Evolutionary conservation across 169 alveolate genomes (phyloP).

Genomic region (Plasmodium falciparum): DNA sequence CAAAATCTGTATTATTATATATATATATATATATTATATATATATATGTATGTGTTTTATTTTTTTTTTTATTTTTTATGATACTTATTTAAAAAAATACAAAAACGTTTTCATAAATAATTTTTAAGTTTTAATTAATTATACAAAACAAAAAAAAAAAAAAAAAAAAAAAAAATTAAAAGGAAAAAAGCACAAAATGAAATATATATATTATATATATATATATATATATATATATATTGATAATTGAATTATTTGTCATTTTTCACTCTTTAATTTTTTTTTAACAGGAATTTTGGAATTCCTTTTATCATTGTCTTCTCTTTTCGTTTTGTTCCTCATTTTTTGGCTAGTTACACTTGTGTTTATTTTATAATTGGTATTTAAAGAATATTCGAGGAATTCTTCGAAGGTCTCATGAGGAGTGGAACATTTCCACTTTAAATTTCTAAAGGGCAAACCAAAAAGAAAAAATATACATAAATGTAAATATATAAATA

Average conservation of each 20-base stretch:
- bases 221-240: not conserved
- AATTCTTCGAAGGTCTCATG: constrained; percentile 54
- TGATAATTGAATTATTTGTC: not conserved
- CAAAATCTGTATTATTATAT: too few relatives aligned
- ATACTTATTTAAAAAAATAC: too few relatives aligned
- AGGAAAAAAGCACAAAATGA: not conserved
- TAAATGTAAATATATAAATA: not conserved
- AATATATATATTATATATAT: not conserved
- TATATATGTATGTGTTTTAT: not conserved
- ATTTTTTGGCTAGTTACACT: not conserved
- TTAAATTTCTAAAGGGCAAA: constrained; percentile 24
- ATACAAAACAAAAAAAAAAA: too few relatives aligned
- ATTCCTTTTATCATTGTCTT: not conserved
- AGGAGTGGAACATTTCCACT: constrained; percentile 60
- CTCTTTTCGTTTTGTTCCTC: constrained; percentile 19
- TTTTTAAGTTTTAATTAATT: too few relatives aligned
- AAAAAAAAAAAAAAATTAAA: not conserved
- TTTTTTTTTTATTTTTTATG: too few relatives aligned
- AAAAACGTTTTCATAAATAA: too few relatives aligned
- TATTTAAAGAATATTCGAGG: constrained; percentile 20
- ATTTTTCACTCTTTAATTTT: constrained; percentile 21
- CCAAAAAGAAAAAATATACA: not conserved
- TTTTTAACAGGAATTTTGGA: not conserved
- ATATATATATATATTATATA: not conserved
- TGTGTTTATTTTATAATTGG: constrained; percentile 8